phyloP scores from a whole-genome alignment of 768 basidiomycete species.

The Trametes sanguinea region DNA sequence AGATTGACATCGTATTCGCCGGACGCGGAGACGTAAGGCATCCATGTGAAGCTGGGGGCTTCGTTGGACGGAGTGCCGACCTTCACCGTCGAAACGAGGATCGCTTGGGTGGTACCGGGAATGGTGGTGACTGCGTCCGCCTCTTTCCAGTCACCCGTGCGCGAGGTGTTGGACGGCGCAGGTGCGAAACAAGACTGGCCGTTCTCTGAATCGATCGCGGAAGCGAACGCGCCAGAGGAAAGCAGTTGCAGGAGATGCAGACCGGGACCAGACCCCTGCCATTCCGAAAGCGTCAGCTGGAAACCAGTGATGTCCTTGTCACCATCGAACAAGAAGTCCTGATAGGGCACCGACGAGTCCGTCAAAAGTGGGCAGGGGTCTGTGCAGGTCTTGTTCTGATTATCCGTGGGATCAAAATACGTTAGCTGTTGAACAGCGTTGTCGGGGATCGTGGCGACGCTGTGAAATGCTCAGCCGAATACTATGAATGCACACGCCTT shows the following conservation, averaged over 20 bases:
- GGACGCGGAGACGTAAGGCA: conserved; percentile 87
- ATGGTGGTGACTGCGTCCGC: conserved; percentile 70
- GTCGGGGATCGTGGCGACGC: conserved; percentile 87
- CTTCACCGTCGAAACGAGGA: conserved; percentile 66
- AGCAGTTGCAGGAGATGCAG: conserved; percentile 91
- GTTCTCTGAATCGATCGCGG: conserved; percentile 64
- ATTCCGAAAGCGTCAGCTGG: conserved; percentile 77
- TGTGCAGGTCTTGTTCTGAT: conserved; percentile 76
- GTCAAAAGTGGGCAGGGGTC: conserved; percentile 78
- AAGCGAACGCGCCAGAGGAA: conserved; percentile 89
- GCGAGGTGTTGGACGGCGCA: conserved; percentile 64
- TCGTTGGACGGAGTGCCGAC: conserved; percentile 61
- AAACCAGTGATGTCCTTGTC: conserved; percentile 79
- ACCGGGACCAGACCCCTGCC: conserved; percentile 75
- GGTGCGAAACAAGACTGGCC: conserved; percentile 76
- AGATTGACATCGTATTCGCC: conserved; percentile 86
- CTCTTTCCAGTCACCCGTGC: conserved; percentile 70
- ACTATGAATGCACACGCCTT: not conserved
- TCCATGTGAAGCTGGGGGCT: conserved; percentile 85
- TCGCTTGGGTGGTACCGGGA: conserved; percentile 75
- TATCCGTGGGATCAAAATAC: conserved; percentile 76
- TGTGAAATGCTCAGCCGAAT: conserved; percentile 35
- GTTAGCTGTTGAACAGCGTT: conserved; percentile 76
- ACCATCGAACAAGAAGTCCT: conserved; percentile 86
- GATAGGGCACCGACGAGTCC: conserved; percentile 77